Evolutionary conservation across 2,329 filamentous ascomycete species (phyloP), one percentile per base, ranked within the genome.

Genomic region (Colletotrichum plurivorum): DNA sequence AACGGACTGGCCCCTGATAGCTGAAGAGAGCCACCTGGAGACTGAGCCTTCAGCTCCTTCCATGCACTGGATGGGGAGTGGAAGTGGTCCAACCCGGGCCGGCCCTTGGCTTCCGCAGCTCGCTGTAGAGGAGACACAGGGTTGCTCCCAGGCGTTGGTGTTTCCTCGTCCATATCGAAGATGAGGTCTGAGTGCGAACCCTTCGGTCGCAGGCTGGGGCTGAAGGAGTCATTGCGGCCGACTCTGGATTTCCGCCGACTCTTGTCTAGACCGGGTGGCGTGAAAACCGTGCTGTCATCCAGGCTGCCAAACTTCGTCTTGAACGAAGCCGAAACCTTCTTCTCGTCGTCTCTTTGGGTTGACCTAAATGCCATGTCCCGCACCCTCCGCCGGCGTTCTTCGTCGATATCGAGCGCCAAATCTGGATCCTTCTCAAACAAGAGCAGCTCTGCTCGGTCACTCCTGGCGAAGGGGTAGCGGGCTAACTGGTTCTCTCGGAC

Each of bases 91-190:
- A 39, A n/a, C 46, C 45, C 62, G 9, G 52, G 43, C 36, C 46
- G 56, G 45, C 25, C 22, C 53, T 56, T 68, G 39, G n/a, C 46
- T 18, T 59, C 54, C 5, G 52, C 48, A 56, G 58, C 54, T 41
- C 41, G 62, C 27, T 68, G 68, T 12, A 39, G 49, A 15, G 70
- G 71, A 1, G 65, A 69, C 4, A 61, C 13, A 9, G 62, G 56
- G 3, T 80, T 77, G 56, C 78, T 82, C 27, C 71, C 70, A 1
- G 72, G 73, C 7, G 78, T 74, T 0, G 75, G 72, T 10, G 85
- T 86, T 51, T 94, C 94, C 45, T 97, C 94, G 67, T 97, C 95
- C 94, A 98, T 98, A 72, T 94, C 90, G 76, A 98, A 98, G 79
- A 97, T 97, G 63, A 98, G 85, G 73, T 98, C 95, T 45, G 86